phyloP scores from a whole-genome alignment of 352 stramenopile species.

The Phytophthora ohioensis region DNA sequence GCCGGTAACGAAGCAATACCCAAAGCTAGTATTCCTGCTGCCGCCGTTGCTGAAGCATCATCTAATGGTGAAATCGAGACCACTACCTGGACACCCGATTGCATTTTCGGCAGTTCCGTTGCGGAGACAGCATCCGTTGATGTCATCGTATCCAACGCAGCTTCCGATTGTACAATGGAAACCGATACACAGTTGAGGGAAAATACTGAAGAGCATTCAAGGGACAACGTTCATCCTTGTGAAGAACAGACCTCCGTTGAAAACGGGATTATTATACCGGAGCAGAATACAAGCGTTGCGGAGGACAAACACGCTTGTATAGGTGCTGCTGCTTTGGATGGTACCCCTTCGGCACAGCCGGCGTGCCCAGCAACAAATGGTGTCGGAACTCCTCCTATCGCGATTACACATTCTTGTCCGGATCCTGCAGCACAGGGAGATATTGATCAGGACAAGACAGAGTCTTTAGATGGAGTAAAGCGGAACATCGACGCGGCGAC shows the following conservation, averaged over 20 bases:
- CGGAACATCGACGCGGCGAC: background rate
- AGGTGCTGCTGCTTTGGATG: background rate
- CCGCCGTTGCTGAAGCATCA: background rate
- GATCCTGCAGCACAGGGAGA: background rate
- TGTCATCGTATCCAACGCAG: background rate
- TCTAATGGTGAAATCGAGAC: constrained; percentile 3
- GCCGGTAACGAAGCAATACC: background rate
- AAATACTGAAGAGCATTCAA: background rate
- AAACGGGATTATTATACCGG: background rate
- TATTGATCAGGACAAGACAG: background rate
- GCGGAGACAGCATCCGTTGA: background rate
- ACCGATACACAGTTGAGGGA: background rate
- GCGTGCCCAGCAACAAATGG: background rate
- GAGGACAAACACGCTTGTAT: background rate
- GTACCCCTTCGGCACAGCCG: background rate
- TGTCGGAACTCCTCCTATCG: background rate
- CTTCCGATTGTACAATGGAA: background rate
- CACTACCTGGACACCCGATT: background rate
- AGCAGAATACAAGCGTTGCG: background rate
- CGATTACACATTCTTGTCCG: background rate
- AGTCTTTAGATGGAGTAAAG: background rate
- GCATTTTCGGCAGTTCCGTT: background rate
- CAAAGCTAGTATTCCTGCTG: background rate
- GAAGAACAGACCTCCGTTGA: background rate
- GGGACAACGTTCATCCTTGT: background rate